Evolutionary conservation across 2,329 filamentous ascomycete species (phyloP), one percentile per base, ranked within the genome.

Genomic region (Didymella pinodella): DNA sequence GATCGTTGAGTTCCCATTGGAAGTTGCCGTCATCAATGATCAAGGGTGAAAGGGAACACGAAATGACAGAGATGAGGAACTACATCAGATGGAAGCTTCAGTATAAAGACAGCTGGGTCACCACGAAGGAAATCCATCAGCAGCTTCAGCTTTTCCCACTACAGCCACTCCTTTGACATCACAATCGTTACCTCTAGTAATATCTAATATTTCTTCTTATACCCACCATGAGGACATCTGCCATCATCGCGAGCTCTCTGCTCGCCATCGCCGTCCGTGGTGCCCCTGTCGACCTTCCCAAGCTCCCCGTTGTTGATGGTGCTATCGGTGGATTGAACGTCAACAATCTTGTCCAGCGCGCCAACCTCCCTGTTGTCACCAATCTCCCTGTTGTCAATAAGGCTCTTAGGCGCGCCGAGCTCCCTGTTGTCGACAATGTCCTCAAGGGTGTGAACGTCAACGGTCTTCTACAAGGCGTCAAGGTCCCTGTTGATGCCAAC

Each of bases 171-270:
- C 48, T 55, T 59, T 22, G 18, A 31, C 12, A 44, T 7, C 28
- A 47, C 44, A 18, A 26, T 47, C 26, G 22, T 49, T 49, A 22
- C 25, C 31, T 49, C n/a, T 36, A 31, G 34, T 59, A 54, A 43
- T 59, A 50, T 16, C 11, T 54, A 51, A 54, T 60, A 26, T 5
- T n/a, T 38, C 18, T 41, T 45, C n/a, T 38, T 36, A 45, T 45
- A 31, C 47, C 52, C 52, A 60, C 29, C 31, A 60, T 60, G 57
- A 55, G 44, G 48, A 52, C 36, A 14, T 31, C 22, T n/a, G 11
- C 48, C 43, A 31, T 60, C 34, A 32, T 60, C 28, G 45, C 46
- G 36, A 48, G 57, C 52, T 52, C 57, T 20, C 36, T 59, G 57
- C 57, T 59, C 47, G 51, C 57, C 31, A 48, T 55, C 31, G 47